A percentile compares a stretch with the other conserved stretches of the same genome.
Evolutionary conservation across 345 rosid genomes (phyloP).

Genomic region (Citrus trifoliata): DNA sequence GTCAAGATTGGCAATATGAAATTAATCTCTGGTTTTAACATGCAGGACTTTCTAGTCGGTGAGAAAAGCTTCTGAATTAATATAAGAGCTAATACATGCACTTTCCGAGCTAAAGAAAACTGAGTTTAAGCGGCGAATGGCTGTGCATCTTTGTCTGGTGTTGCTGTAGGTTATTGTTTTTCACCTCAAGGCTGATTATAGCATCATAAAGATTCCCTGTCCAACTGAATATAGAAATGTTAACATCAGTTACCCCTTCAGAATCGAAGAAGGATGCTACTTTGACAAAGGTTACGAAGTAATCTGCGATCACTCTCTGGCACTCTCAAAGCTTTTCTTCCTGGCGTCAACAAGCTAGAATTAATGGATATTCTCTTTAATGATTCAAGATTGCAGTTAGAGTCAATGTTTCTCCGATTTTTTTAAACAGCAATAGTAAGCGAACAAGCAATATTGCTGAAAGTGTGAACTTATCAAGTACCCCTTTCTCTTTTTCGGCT

Average conservation of each 20-base stretch:
- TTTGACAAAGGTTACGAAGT: not conserved
- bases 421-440: not conserved
- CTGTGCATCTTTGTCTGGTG: not conserved
- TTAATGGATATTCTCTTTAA: not conserved
- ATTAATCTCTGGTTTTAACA: not conserved
- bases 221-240: too few species aligned
- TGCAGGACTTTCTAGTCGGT: not conserved
- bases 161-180: too few species aligned
- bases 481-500: not conserved
- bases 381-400: not conserved
- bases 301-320: not conserved
- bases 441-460: not conserved
- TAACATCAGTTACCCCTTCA: too few species aligned
- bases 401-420: not conserved
- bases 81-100: too few species aligned
- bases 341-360: not conserved
- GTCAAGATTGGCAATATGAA: not conserved
- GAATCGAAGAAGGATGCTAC: not conserved
- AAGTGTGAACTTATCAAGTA: not conserved
- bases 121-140: not conserved
- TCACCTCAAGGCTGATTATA: too few species aligned
- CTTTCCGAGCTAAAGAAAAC: not conserved
- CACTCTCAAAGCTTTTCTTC: not conserved
- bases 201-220: too few species aligned
- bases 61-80: too few species aligned